These are phyloP conservation scores for Rosellinia necatrix DNA, from an alignment of 2,329 filamentous ascomycete genomes.

Conservation along the genomic window DNA sequence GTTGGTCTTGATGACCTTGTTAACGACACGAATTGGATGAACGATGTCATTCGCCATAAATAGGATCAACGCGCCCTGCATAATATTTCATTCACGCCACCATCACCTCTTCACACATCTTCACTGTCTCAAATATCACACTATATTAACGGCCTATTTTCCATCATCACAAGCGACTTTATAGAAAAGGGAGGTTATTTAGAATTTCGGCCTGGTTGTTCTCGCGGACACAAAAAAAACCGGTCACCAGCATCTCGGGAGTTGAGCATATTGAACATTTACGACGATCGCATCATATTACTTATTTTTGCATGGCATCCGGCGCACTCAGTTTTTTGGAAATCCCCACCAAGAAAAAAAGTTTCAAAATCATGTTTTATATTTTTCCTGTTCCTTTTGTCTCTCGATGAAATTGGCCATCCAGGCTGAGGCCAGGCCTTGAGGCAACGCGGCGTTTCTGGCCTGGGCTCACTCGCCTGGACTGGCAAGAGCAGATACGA, in stretches of 20 bases:
- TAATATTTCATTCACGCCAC: too few species aligned
- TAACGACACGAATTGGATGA: slow-evolving; percentile 58
- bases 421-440: not conserved
- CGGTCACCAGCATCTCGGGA: slow-evolving; percentile 15
- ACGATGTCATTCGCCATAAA: slow-evolving; percentile 47
- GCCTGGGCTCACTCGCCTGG: not conserved
- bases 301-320: slow-evolving; percentile 9
- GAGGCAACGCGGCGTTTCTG: slow-evolving; percentile 11
- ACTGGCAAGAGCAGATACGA: slow-evolving; percentile 9
- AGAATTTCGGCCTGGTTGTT: slow-evolving; percentile 18
- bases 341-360: not conserved
- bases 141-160: not conserved
- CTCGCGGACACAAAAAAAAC: slow-evolving; percentile 22
- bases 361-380: not conserved
- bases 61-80: too few species aligned
- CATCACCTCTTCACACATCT: not conserved
- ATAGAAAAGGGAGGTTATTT: not conserved
- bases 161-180: slow-evolving; percentile 12
- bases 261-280: slow-evolving; percentile 13
- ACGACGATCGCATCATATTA: slow-evolving; percentile 12
- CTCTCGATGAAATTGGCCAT: not conserved
- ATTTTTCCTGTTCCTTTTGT: not conserved
- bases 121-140: not conserved
- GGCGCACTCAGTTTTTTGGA: slow-evolving; percentile 9
- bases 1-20: slow-evolving; percentile 44